Evolutionary conservation across 768 basidiomycete genomes (phyloP).

Genomic region (Suillus cothurnatus): DNA sequence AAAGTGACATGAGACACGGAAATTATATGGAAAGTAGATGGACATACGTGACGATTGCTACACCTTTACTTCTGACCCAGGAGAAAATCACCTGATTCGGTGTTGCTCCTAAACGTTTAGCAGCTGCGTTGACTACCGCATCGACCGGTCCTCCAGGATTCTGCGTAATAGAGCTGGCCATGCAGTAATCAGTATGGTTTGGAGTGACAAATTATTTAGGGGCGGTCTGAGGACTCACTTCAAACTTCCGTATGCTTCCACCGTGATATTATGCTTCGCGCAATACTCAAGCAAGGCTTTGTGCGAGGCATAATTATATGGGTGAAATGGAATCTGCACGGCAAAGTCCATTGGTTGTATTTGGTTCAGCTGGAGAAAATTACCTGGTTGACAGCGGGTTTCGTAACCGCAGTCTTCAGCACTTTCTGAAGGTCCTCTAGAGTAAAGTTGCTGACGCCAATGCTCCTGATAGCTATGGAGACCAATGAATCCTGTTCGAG

Average conservation of each 20-base stretch:
- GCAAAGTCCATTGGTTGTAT: not conserved
- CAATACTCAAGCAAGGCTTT: slow-evolving; percentile 57
- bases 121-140: slow-evolving; percentile 50
- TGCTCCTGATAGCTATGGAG: slow-evolving; percentile 48
- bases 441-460: slow-evolving; percentile 73
- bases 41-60: slow-evolving; percentile 63
- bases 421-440: slow-evolving; percentile 54
- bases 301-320: slow-evolving; percentile 66
- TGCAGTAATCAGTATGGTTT: not conserved
- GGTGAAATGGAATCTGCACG: slow-evolving; percentile 64
- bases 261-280: slow-evolving; percentile 58
- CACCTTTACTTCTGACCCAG: slow-evolving; percentile 71
- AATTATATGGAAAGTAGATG: not conserved
- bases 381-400: slow-evolving; percentile 75
- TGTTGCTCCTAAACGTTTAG: slow-evolving; percentile 54
- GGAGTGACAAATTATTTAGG: slow-evolving; percentile 20
- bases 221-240: slow-evolving; percentile 44
- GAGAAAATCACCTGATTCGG: slow-evolving; percentile 67
- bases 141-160: slow-evolving; percentile 70
- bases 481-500: not conserved
- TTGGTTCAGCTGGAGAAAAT: too few relatives aligned
- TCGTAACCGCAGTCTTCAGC: slow-evolving; percentile 50
- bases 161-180: slow-evolving; percentile 55
- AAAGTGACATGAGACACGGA: slow-evolving; percentile 5
- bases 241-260: slow-evolving; percentile 67